Evolutionary conservation across 2,329 filamentous ascomycete species (phyloP).

Genomic region (Trichoderma semiorbis): DNA sequence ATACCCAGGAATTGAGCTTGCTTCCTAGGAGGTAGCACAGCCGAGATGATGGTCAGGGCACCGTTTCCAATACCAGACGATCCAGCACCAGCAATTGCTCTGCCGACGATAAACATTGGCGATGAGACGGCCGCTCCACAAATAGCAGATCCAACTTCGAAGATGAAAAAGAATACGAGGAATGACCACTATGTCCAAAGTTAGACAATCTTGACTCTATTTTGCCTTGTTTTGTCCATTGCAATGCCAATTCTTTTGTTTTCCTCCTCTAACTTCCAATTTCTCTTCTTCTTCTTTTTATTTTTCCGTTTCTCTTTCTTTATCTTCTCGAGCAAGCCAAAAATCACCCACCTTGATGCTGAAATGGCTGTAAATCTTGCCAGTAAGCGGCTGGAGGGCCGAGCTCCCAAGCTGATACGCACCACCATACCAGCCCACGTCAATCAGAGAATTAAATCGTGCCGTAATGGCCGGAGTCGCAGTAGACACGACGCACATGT

Average conservation of each 20-base stretch:
- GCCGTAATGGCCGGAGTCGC: constrained; percentile 34
- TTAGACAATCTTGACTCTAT: background rate
- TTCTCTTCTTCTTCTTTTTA: no score
- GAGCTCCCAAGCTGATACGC: constrained; percentile 28
- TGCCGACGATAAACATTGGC: constrained; percentile 47
- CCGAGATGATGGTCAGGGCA: constrained; percentile 33
- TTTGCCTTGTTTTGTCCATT: background rate
- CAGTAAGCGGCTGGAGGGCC: constrained; percentile 27
- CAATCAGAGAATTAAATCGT: constrained; percentile 37
- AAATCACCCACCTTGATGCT: constrained; percentile 23
- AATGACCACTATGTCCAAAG: background rate
- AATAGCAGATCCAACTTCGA: constrained; percentile 43
- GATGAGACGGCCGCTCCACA: constrained; percentile 45
- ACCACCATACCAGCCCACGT: constrained; percentile 39
- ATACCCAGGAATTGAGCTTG: background rate
- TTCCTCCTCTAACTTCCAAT: background rate
- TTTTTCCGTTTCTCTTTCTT: background rate
- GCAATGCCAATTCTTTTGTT: background rate
- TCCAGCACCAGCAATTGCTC: constrained; percentile 47
- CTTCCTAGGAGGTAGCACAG: constrained; percentile 27
- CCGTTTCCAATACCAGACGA: constrained; percentile 42
- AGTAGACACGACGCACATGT: constrained; percentile 37
- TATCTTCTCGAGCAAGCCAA: background rate
- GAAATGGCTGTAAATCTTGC: constrained; percentile 30
- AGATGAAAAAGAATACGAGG: constrained; percentile 28